Evolutionary conservation across 31 red algal genomes (phyloP).

Genomic region (Endocladia muricata): DNA sequence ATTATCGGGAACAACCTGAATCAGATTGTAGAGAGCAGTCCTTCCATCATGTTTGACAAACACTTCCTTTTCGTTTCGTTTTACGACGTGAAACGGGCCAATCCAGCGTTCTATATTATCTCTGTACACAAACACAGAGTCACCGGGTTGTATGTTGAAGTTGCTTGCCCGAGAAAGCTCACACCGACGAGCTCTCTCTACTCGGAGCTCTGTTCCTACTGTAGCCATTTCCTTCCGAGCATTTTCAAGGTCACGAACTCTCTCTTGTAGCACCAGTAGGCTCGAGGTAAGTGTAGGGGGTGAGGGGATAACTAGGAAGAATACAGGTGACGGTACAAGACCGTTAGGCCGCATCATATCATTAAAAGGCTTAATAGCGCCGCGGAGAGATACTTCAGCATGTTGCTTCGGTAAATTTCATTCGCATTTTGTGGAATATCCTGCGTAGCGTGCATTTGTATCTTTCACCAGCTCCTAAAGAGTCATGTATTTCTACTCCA

Average conservation of each 20-base stretch:
- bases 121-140: background rate
- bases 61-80: background rate
- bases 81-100: background rate
- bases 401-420: background rate
- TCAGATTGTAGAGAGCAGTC: background rate
- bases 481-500: constrained; percentile 8
- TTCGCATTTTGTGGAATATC: constrained; percentile 1
- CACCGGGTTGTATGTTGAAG: background rate
- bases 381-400: background rate
- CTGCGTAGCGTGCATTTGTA: background rate
- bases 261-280: background rate
- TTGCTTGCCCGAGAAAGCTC: background rate
- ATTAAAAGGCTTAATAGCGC: constrained; percentile 6
- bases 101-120: background rate
- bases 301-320: constrained; percentile 5
- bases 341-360: constrained; percentile 14
- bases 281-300: background rate
- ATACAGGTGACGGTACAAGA: background rate
- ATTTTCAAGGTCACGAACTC: background rate
- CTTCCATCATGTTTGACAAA: background rate
- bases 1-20: background rate
- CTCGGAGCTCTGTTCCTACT: background rate
- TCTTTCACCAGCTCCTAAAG: background rate
- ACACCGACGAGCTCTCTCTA: background rate
- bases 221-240: constrained; percentile 10